Base-by-base conservation (phyloP, 257 asterid species). In the Ballota nigra region DNA sequence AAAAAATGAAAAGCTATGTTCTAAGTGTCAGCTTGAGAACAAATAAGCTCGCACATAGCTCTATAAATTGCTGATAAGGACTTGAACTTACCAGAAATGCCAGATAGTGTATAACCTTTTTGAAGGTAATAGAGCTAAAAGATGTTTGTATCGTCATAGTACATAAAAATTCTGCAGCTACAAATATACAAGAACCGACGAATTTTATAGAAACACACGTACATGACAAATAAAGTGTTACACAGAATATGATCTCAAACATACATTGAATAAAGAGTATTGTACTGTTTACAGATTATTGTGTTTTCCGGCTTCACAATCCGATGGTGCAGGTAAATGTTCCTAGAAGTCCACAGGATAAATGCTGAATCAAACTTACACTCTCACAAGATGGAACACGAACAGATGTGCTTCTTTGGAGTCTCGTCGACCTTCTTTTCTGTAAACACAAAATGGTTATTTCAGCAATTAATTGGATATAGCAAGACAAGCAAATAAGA, bases 391-490 rank as follows among this genome's bases (percentile, higher is more conserved):
- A 83, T 79, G 71, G 84, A 83, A 56, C 87, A 79, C 11, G 83
- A 82, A 34, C 80, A 77, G 8, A 70, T 47, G 55, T 57, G 74
- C 72, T 73, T 70, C 72, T 77, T 77, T 23, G 87, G 83, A 66
- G 62, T 63, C 75, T 83, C 82, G 36, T 79, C 87, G 6, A 83
- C 77, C 84, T 83, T 83, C 82, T 83, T 83, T 66, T 83, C 84
- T 83, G 84, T 63, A 38, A 62, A 71, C 41, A 83, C 51, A 77
- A 19, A 53, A 69, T 29, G 62, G 45, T 28, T 28, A 77, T 22
- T 70, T 76, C 63, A 82, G 78, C 70, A 69, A 73, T 40, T 73
- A 24, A 16, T 63, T 63, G 69, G 52, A 40, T 59, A 38, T 28
- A 33, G 26, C 67, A 52, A 36, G 22, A 60, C 57, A 49, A 13